These are phyloP conservation scores for Scortechinia acanthostroma DNA, from an alignment of 2,329 filamentous ascomycete genomes.

Conservation along the genomic window DNA sequence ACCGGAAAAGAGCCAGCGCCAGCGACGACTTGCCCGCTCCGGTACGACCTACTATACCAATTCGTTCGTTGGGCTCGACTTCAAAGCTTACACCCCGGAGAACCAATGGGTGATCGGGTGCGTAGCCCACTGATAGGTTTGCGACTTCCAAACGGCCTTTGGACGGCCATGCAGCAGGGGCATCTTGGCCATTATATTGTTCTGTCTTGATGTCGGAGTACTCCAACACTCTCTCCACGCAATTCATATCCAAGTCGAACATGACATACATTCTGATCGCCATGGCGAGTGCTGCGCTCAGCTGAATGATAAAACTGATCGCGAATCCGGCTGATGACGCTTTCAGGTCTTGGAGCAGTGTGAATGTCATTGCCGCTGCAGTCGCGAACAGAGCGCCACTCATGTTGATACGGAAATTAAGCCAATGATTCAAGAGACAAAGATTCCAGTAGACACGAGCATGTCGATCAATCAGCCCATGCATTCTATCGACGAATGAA, in stretches of 20 bases:
- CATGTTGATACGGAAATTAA: slow-evolving; percentile 9
- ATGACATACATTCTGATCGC: slow-evolving; percentile 23
- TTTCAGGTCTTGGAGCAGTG: neutral
- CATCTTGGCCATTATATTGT: slow-evolving; percentile 16
- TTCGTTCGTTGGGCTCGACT: slow-evolving; percentile 44
- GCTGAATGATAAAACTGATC: slow-evolving; percentile 26
- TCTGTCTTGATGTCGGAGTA: slow-evolving; percentile 29
- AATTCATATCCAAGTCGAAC: slow-evolving; percentile 31
- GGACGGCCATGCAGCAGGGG: slow-evolving; percentile 30
- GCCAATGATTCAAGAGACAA: slow-evolving; percentile 5
- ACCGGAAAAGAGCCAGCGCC: slow-evolving; percentile 56
- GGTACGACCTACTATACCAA: slow-evolving; percentile 59
- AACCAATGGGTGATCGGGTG: slow-evolving; percentile 22
- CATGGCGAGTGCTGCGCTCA: slow-evolving; percentile 20
- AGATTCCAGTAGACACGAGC: too few species aligned
- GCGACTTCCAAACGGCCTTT: slow-evolving; percentile 27
- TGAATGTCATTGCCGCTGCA: slow-evolving; percentile 9
- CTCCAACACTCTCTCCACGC: slow-evolving; percentile 31
- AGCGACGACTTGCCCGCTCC: slow-evolving; percentile 62
- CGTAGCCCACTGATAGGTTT: slow-evolving; percentile 26
- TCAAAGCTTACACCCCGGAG: slow-evolving; percentile 25
- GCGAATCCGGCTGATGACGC: slow-evolving; percentile 30
- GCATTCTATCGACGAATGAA: too few species aligned
- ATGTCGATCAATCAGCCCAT: too few species aligned
- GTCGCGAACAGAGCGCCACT: slow-evolving; percentile 11